Evolutionary conservation across 768 basidiomycete genomes (phyloP).

Genomic region (Collybiopsis confluens): DNA sequence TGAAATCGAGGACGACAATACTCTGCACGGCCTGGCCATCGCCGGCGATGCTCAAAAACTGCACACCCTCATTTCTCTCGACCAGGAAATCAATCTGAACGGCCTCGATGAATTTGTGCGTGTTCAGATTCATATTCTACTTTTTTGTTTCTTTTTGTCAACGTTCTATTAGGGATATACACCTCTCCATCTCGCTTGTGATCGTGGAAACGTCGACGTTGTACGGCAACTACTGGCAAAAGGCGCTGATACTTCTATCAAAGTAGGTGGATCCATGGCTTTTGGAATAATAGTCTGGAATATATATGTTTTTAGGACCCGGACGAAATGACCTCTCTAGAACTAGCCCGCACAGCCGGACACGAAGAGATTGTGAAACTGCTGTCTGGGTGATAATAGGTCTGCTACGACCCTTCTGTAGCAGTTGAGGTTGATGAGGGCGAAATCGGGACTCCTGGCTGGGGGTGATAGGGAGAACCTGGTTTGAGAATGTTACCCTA

Average conservation of each 20-base stretch:
- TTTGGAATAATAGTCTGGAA: slow-evolving; percentile 3
- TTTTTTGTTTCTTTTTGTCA: slow-evolving; percentile 6
- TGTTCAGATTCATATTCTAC: slow-evolving; percentile 9
- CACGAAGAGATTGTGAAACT: slow-evolving; percentile 48
- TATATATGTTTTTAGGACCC: slow-evolving; percentile 50
- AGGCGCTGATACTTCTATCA: slow-evolving; percentile 62
- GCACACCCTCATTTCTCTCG: slow-evolving; percentile 34
- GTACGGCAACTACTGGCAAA: slow-evolving; percentile 55
- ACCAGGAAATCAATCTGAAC: slow-evolving; percentile 49
- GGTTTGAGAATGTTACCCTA: slow-evolving; percentile 63
- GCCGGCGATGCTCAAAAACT: slow-evolving; percentile 47
- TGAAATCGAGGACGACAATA: slow-evolving; percentile 29
- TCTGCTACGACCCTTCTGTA: slow-evolving; percentile 1
- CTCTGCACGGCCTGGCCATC: slow-evolving; percentile 61
- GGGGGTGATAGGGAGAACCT: slow-evolving; percentile 51
- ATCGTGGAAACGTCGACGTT: slow-evolving; percentile 62
- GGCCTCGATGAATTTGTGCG: slow-evolving; percentile 71
- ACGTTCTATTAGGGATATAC: slow-evolving; percentile 68
- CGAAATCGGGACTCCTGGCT: slow-evolving; percentile 12
- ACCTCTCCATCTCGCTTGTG: slow-evolving; percentile 80
- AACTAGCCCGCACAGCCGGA: slow-evolving; percentile 57
- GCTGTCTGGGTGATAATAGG: slow-evolving; percentile 14
- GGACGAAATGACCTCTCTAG: slow-evolving; percentile 57
- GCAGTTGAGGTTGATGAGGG: slow-evolving; percentile 10
- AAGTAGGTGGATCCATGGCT: slow-evolving; percentile 40